Conservation (phyloP, 192 early-diverging fungal species). For the Linnemannia hyalina region DNA sequence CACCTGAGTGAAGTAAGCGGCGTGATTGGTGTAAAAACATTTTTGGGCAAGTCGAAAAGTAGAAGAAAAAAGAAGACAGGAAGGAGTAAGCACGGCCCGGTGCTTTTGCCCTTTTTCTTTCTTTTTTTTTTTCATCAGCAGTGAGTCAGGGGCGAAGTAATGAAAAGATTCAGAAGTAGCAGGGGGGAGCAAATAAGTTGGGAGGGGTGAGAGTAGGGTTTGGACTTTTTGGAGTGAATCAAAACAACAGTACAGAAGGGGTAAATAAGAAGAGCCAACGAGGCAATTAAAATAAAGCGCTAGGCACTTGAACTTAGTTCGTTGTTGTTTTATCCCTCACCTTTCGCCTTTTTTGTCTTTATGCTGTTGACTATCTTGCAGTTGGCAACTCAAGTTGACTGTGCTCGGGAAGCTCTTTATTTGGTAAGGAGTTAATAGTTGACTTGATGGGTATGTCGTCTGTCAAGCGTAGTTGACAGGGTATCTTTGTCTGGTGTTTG, state of each 20-base stretch:
- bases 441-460: neutral
- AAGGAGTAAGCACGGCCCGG: slow-evolving; percentile 16
- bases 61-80: neutral
- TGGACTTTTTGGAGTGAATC: neutral
- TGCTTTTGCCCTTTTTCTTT: slow-evolving; percentile 4
- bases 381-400: neutral
- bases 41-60: neutral
- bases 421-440: neutral
- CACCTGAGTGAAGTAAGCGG: neutral
- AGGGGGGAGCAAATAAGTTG: neutral
- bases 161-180: too few species aligned
- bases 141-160: slow-evolving; percentile 1
- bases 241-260: neutral
- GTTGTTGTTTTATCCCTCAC: neutral
- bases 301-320: neutral
- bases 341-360: neutral
- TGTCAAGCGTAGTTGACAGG: neutral
- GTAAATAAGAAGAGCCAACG: neutral
- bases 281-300: neutral
- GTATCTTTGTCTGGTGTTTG: neutral
- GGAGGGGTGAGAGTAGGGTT: neutral
- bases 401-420: neutral
- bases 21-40: neutral
- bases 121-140: neutral
- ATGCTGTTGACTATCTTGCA: neutral